These are phyloP conservation scores for Dendrobium nobile DNA, from an alignment of 106 monocot species.

Conservation along the genomic window DNA sequence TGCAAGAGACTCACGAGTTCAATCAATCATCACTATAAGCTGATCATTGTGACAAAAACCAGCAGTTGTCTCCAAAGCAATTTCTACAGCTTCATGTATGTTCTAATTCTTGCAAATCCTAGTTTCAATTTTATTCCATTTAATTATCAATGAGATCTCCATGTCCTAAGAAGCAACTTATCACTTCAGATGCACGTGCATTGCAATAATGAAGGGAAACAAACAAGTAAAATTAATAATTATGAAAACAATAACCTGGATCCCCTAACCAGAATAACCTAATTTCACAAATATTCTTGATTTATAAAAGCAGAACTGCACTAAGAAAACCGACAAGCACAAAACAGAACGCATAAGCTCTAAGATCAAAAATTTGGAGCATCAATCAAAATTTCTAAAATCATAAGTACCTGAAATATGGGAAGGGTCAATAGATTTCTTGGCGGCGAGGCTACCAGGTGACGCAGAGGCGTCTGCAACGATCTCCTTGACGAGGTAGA, in stretches of 20 bases:
- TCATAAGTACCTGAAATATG: slow-evolving; percentile 58
- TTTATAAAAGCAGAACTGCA: not conserved
- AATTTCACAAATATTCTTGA: not conserved
- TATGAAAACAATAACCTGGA: not conserved
- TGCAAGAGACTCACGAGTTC: not conserved
- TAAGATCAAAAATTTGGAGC: not conserved
- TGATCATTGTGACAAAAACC: not conserved
- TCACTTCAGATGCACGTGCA: slow-evolving; percentile 9
- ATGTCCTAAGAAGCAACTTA: not conserved
- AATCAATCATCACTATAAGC: not conserved
- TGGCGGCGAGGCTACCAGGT: slow-evolving; percentile 24
- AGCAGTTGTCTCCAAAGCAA: not conserved
- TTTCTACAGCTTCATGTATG: no score
- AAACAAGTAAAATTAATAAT: not conserved
- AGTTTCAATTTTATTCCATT: not conserved
- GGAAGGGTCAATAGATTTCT: slow-evolving; percentile 44
- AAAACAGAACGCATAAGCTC: not conserved
- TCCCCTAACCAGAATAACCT: not conserved
- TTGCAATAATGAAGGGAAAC: not conserved
- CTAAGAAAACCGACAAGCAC: not conserved
- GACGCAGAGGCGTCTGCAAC: slow-evolving; percentile 18
- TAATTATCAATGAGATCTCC: not conserved
- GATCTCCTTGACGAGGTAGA: slow-evolving; percentile 87
- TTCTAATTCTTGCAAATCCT: not conserved
- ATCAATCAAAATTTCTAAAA: not conserved